These are phyloP conservation scores for Neurospora africana DNA, from an alignment of 495 filamentous ascomycete genomes.

Conservation along the genomic window DNA sequence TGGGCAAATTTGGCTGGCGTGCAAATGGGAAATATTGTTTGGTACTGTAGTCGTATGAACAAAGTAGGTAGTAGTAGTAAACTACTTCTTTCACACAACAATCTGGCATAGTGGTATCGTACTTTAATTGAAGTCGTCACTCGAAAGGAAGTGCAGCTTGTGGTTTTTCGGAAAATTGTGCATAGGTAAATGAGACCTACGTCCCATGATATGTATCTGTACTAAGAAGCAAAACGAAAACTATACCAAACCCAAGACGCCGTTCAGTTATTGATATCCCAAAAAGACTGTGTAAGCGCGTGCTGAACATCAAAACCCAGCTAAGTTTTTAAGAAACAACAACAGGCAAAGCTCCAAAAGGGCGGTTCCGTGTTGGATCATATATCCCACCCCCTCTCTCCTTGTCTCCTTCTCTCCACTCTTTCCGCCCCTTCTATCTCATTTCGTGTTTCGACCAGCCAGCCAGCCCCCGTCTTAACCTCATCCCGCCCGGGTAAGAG, in stretches of 20 bases:
- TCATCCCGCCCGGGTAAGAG: background rate
- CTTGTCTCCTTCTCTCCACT: background rate
- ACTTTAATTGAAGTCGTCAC: background rate
- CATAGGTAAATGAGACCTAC: background rate
- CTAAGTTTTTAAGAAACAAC: constrained; percentile 1
- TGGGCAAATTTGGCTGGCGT: background rate
- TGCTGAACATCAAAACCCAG: background rate
- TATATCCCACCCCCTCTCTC: background rate
- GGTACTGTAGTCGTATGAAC: background rate
- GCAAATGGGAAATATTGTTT: background rate
- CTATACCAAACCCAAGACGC: background rate
- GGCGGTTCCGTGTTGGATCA: background rate
- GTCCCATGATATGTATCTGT: background rate
- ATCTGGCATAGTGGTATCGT: background rate
- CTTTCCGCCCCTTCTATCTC: background rate
- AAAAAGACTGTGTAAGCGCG: background rate
- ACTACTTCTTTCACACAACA: background rate
- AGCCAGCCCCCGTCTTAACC: background rate
- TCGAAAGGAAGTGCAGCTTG: background rate
- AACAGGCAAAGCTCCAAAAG: background rate
- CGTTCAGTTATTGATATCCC: background rate
- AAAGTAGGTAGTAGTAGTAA: background rate
- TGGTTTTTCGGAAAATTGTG: background rate
- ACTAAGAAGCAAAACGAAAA: background rate
- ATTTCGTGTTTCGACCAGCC: constrained; percentile 1